Evolutionary conservation across 352 stramenopile species (phyloP).

Genomic region (Globisporangium radiosum): DNA sequence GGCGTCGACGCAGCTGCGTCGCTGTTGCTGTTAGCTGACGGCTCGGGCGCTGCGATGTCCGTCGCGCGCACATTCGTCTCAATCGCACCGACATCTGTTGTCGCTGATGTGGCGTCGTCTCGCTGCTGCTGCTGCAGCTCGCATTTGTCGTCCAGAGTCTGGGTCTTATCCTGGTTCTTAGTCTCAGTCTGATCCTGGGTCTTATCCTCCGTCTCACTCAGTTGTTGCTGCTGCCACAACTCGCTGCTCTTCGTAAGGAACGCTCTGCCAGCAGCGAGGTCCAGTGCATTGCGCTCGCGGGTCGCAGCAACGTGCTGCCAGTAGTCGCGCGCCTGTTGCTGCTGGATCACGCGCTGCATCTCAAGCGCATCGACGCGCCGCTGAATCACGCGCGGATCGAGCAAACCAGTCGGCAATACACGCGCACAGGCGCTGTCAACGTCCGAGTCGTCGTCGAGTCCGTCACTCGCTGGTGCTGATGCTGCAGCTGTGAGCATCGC

Average conservation of each 20-base stretch:
- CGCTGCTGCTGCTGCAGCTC: background rate
- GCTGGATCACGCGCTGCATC: conserved; percentile 32
- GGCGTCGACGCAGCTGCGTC: conserved; percentile 2
- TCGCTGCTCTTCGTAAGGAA: conserved; percentile 33
- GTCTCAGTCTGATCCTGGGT: conserved; percentile 15
- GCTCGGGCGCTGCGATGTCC: too few relatives aligned
- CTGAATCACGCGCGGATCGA: conserved; percentile 60
- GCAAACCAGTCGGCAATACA: conserved; percentile 34
- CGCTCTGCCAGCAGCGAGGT: conserved; percentile 35
- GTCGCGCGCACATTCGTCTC: too few relatives aligned
- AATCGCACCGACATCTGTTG: conserved; percentile 1
- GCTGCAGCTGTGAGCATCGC: conserved; percentile 26
- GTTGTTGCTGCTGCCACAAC: conserved; percentile 38
- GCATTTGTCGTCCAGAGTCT: too few relatives aligned
- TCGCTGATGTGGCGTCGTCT: conserved; percentile 10
- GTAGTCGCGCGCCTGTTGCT: conserved; percentile 50
- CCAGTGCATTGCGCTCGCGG: conserved; percentile 47
- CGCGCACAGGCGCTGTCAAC: background rate
- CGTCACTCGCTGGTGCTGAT: conserved; percentile 16
- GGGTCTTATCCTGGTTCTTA: too few relatives aligned
- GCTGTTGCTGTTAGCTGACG: background rate
- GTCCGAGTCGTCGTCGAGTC: conserved; percentile 12
- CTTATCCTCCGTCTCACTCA: conserved; percentile 12
- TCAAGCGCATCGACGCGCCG: conserved; percentile 45
- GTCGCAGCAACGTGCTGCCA: conserved; percentile 37